Conservation (phyloP, 441 rosid species). For the Syzygium syzygioides region DNA sequence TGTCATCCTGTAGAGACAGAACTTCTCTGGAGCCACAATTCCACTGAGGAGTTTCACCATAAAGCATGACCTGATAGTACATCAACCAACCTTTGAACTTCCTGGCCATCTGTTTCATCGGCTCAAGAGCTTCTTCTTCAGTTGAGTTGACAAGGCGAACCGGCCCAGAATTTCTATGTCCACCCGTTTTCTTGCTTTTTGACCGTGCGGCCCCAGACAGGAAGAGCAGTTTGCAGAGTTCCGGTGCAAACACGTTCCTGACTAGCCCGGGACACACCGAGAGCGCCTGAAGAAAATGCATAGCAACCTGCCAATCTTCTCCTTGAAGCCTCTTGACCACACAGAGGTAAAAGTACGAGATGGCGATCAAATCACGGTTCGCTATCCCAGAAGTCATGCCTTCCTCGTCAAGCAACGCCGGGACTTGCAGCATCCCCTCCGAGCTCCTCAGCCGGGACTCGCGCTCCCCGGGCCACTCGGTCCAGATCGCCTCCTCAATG, state of each 20-base stretch:
- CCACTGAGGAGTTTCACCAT: conserved; percentile 36
- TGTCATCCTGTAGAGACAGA: conserved; percentile 7
- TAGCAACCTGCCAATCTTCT: conserved; percentile 72
- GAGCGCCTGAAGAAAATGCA: conserved; percentile 74
- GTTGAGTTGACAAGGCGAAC: not conserved
- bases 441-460: conserved; percentile 30
- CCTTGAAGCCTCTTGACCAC: conserved; percentile 53
- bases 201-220: conserved; percentile 4
- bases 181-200: not conserved
- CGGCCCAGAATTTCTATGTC: conserved; percentile 3
- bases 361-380: conserved; percentile 48
- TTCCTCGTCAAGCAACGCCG: conserved; percentile 80
- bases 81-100: conserved; percentile 66
- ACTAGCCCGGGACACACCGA: conserved; percentile 54
- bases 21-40: conserved; percentile 14
- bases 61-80: conserved; percentile 63
- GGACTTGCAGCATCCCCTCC: conserved; percentile 82
- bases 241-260: conserved; percentile 37
- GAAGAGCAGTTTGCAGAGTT: conserved; percentile 46
- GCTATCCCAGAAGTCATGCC: conserved; percentile 62
- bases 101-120: conserved; percentile 41
- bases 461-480: conserved; percentile 28
- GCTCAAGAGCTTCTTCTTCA: conserved; percentile 17
- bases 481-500: conserved; percentile 50
- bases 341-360: conserved; percentile 73